Base-by-base conservation (phyloP, 176 grass and related monocot species). In the Elymus sibiricus region DNA sequence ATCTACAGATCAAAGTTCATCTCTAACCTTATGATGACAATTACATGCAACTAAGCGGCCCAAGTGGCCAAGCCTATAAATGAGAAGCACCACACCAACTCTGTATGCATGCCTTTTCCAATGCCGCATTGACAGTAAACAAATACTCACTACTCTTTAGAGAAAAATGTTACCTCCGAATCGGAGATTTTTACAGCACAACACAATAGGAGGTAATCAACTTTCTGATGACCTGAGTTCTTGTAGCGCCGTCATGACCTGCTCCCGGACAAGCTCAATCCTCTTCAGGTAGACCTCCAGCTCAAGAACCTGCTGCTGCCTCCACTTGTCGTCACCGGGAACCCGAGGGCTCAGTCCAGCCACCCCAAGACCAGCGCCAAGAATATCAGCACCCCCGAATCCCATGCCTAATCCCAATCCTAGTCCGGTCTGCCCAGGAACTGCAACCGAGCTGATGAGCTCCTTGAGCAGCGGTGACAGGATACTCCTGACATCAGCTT, bases 221-320 rank as follows among this genome's bases (percentile, higher is more conserved):
- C 34, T 12, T 73, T 70, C 35, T 12, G 71, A 77, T 39, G 85
- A 90, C 80, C 83, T 95, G 72, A 95, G 85, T n/a, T 95, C 91
- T 84, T 91, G 64, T 56, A 98, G 38, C 6, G 22, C 92, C 9
- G 64, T 65, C 0, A 66, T 90, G 60, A 98, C 86, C 77, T 98
- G 91, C 67, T 98, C 91, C 35, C 82, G 74, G 9, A 98, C 24
- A 79, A 98, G 89, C 79, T 98, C 93, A 27, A 98, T 90, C 79
- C 95, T 86, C 73, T 90, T 91, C 9, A 98, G 81, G 73, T 92
- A 98, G 35, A 98, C 95, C 89, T 98, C 93, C 39, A 98, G 85
- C 82, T 98, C 93, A 61, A 95, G 26, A 77, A 98, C 92, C 35
- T 90, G 93, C 24, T 98, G 95, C 70, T 85, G 88, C 79, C 42